Conservation (phyloP, 441 rosid species). For the Brassica balearica region DNA sequence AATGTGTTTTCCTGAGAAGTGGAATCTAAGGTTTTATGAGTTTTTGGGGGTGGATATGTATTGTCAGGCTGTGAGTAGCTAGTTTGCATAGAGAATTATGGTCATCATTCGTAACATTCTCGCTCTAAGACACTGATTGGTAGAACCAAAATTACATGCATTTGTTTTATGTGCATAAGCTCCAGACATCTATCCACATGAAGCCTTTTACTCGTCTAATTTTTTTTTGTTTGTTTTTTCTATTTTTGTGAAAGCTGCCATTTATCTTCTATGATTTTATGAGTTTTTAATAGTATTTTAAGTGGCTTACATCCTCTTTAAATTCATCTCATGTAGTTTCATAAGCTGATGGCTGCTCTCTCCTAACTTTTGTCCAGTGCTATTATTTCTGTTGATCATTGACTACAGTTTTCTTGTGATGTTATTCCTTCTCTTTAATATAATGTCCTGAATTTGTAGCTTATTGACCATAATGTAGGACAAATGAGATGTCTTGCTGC, state of each 20-base stretch:
- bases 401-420: conserved; percentile 22
- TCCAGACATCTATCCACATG: conserved; percentile 14
- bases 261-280: conserved; percentile 4
- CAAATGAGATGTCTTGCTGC: conserved; percentile 99
- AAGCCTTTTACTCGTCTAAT: conserved; percentile 1
- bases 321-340: background rate
- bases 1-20: background rate
- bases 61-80: background rate
- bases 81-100: conserved; percentile 20
- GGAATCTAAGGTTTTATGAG: conserved; percentile 25
- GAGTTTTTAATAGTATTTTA: conserved; percentile 4
- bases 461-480: conserved; percentile 56
- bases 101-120: conserved; percentile 15
- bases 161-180: conserved; percentile 22
- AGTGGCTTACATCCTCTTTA: background rate
- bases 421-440: conserved; percentile 20
- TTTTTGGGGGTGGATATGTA: conserved; percentile 21
- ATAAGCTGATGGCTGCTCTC: conserved; percentile 18
- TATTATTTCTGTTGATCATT: conserved; percentile 26
- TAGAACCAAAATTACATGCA: conserved; percentile 19
- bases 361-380: conserved; percentile 28
- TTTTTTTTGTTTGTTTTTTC: background rate
- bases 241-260: background rate
- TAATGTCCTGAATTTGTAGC: conserved; percentile 35
- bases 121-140: conserved; percentile 20